Evolutionary conservation across 768 basidiomycete genomes (phyloP).

Genomic region (Tephrocybe sp.): DNA sequence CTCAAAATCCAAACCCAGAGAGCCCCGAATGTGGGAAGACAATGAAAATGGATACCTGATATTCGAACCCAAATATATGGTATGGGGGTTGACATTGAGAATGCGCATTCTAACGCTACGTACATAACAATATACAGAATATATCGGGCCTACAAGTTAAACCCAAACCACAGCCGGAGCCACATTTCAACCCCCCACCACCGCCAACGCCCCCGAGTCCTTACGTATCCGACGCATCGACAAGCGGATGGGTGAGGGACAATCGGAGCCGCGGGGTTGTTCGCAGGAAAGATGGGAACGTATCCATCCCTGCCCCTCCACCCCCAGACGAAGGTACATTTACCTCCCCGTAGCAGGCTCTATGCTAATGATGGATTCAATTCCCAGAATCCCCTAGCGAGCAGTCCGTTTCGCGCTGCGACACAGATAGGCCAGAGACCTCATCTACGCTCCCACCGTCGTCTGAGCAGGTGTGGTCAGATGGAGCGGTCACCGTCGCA

Average conservation of each 20-base stretch:
- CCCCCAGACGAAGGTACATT: conserved; percentile 5
- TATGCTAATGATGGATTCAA: not conserved
- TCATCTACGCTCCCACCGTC: conserved; percentile 14
- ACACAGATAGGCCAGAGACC: not conserved
- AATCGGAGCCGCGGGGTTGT: not conserved
- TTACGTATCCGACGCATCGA: not conserved
- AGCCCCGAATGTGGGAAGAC: too few species aligned
- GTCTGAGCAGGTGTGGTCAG: conserved; percentile 10
- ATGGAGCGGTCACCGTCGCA: not conserved
- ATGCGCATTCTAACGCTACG: too few species aligned
- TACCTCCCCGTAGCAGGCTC: not conserved
- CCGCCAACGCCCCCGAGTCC: not conserved
- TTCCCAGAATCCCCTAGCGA: too few species aligned
- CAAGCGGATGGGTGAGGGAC: not conserved
- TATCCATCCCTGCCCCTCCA: not conserved
- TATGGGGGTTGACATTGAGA: too few species aligned
- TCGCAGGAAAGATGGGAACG: not conserved
- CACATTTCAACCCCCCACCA: too few species aligned
- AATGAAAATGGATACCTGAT: too few species aligned
- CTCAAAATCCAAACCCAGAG: not conserved
- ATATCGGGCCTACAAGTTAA: too few species aligned
- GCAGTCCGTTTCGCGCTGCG: too few species aligned
- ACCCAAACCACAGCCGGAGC: too few species aligned
- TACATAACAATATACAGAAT: too few species aligned
- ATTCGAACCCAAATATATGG: too few species aligned